Conservation (phyloP, 1,139 yeast species). For the Candida sp. region DNA sequence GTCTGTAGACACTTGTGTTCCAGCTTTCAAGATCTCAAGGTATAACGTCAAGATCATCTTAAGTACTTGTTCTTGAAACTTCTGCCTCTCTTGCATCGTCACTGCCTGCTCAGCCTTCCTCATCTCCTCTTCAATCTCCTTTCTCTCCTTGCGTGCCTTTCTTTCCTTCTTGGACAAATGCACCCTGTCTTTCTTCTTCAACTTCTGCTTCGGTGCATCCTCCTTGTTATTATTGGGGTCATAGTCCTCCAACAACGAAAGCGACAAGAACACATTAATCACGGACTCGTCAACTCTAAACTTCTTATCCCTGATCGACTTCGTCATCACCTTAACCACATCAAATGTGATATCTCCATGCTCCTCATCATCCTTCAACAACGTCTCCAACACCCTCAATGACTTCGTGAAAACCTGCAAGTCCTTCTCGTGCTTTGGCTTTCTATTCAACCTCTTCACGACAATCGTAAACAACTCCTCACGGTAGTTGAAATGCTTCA, state of each 20-base stretch:
- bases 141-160: slow-evolving; percentile 85
- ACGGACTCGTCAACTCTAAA: slow-evolving; percentile 87
- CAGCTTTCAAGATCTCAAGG: slow-evolving; percentile 71
- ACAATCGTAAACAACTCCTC: slow-evolving; percentile 71
- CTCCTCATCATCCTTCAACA: slow-evolving; percentile 71
- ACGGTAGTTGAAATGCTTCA: slow-evolving; percentile 82
- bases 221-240: slow-evolving; percentile 63
- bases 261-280: slow-evolving; percentile 70
- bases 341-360: slow-evolving; percentile 85
- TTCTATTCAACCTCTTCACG: slow-evolving; percentile 67
- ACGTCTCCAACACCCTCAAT: slow-evolving; percentile 64
- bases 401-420: slow-evolving; percentile 60
- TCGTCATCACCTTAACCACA: slow-evolving; percentile 65
- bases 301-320: slow-evolving; percentile 73
- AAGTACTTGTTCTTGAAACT: slow-evolving; percentile 82
- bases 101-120: slow-evolving; percentile 86
- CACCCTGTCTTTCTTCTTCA: slow-evolving; percentile 85
- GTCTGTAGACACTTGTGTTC: slow-evolving; percentile 25
- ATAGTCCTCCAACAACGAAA: slow-evolving; percentile 80
- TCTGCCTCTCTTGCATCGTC: slow-evolving; percentile 85
- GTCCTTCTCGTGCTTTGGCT: slow-evolving; percentile 49
- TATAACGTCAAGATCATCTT: slow-evolving; percentile 75
- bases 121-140: slow-evolving; percentile 88
- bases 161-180: slow-evolving; percentile 89
- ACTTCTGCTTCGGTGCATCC: slow-evolving; percentile 47